Conservation (phyloP, 768 basidiomycete species). For the Trichaptum fuscoviolaceum region DNA sequence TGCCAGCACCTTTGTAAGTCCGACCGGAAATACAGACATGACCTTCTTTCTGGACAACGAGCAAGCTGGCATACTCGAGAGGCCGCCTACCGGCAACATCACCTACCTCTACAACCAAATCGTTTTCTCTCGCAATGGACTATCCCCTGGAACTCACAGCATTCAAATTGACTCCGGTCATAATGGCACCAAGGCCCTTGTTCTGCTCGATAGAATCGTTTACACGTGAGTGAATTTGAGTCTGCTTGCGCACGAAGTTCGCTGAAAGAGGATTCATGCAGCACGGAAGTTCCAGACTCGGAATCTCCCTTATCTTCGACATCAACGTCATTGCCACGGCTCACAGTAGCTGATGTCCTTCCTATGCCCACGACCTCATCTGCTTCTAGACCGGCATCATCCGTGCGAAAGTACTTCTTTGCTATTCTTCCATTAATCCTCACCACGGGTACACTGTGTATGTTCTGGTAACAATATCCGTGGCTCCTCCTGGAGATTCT, state of each 20-base stretch:
- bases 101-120: slow-evolving; percentile 12
- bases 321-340: not conserved
- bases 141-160: not conserved
- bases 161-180: not conserved
- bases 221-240: not conserved
- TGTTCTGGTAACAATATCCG: too few relatives aligned
- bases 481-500: too few relatives aligned
- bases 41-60: slow-evolving; percentile 33
- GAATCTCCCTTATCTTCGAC: not conserved
- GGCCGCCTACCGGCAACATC: slow-evolving; percentile 15
- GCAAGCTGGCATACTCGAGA: slow-evolving; percentile 23
- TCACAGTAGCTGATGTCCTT: not conserved
- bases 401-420: not conserved
- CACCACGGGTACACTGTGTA: not conserved
- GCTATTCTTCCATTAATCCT: not conserved
- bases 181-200: not conserved
- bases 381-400: not conserved
- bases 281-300: not conserved
- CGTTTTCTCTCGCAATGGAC: not conserved
- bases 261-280: not conserved
- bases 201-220: not conserved
- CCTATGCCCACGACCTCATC: not conserved
- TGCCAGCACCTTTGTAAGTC: slow-evolving; percentile 19
- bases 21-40: slow-evolving; percentile 29
- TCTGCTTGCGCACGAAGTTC: too few relatives aligned